Base-by-base conservation (phyloP, 371 early-diverging fungal genomes). In the Encephalitozoon intestinalis region DNA sequence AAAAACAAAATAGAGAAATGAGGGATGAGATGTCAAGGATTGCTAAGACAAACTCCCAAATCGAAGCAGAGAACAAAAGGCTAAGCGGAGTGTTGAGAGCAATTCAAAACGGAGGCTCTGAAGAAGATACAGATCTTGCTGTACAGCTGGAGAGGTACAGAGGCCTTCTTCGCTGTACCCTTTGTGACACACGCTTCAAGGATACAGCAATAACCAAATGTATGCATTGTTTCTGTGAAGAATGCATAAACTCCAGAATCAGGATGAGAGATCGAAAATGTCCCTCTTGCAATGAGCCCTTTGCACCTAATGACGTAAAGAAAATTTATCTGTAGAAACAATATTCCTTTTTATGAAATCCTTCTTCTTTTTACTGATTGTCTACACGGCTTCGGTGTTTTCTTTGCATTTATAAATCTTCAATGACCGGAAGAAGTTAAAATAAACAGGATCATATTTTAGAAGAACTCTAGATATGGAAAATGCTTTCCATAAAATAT, bases 181-280 rank as follows among this genome's bases (percentile, higher is more conserved):
- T 81, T 4, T 85, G 86, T 75, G 76, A 78, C 43, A 40, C 53
- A 2, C 82, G 83, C 66, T 53, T 73, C 37, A 84, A 84, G 50
- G 50, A 83, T 67, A 64, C 76, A 4, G 81, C 75, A n/a, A 79
- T 85, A 30, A 51, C 34, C 18, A 82, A 78, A 46, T 85, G 85
- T 69, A 83, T 82, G 85, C 85, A 85, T 76, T 65, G 82, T 15
- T 78, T 84, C 69, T 85, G 82, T 74, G 91, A 92, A 79, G 88
- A 88, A 28, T 98, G 99, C 80, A 87, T 97, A 46, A 91, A 95
- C 73, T 87, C 87, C 37, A 88, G 92, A 75, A 86, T 91, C 76
- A 92, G 91, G 76, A 90, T 91, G 9, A 88, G 97, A 15, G 93
- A 94, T 82, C 90, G 97, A 85, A 94, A 94, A 81, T 99, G 99